phyloP scores from a whole-genome alignment of 306 rosid species.

The Datisca glomerata region DNA sequence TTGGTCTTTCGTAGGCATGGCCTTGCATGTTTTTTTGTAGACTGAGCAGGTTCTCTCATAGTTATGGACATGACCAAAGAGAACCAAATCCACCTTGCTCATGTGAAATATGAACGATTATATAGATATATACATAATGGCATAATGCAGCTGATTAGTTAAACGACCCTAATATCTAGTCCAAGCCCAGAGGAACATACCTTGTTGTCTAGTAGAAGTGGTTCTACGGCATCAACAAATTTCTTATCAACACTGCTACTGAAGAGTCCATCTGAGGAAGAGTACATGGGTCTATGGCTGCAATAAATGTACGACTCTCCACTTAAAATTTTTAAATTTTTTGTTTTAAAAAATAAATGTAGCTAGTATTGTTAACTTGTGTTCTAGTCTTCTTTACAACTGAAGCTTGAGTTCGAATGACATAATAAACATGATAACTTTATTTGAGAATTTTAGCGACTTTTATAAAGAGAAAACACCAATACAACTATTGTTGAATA shows the following conservation, averaged over 20 bases:
- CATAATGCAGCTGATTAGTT: too few relatives aligned
- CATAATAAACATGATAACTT: too few relatives aligned
- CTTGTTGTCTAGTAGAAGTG: conserved; percentile 44
- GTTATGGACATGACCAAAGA: conserved; percentile 78
- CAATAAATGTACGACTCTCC: conserved; percentile 3
- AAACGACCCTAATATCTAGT: too few relatives aligned
- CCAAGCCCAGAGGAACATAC: conserved; percentile 12
- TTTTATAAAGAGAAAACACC: too few relatives aligned
- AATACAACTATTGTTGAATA: too few relatives aligned
- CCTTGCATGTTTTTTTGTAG: conserved; percentile 30
- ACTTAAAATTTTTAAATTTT: too few relatives aligned
- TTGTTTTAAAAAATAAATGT: too few relatives aligned
- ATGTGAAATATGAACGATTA: neutral
- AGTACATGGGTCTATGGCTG: conserved; percentile 93
- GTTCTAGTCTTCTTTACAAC: too few relatives aligned
- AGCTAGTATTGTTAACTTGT: too few relatives aligned
- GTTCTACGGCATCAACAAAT: conserved; percentile 45
- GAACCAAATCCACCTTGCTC: conserved; percentile 62
- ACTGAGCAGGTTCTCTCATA: conserved; percentile 79
- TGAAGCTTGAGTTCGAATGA: too few relatives aligned
- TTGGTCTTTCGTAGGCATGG: conserved; percentile 44
- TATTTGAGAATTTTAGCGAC: too few relatives aligned
- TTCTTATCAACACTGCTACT: conserved; percentile 6
- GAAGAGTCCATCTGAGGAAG: conserved; percentile 16
- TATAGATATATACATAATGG: neutral